Percentiles rank a stretch among this genome's conserved stretches.
Conservation (phyloP, 2,329 filamentous ascomycete species). For the Sphaerulina vaccinii region DNA sequence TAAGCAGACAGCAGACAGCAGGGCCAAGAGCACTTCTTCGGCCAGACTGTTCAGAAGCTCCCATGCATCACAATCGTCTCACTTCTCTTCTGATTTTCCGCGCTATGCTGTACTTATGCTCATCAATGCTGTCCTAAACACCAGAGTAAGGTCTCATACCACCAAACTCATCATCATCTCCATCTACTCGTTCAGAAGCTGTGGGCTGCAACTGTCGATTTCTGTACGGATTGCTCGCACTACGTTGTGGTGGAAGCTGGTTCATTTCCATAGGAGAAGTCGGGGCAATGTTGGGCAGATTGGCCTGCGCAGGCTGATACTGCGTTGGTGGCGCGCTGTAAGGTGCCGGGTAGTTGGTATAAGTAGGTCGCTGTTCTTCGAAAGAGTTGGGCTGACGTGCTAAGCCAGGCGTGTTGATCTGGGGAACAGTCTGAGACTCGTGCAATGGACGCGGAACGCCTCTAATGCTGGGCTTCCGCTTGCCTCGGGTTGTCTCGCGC, state of each 20-base stretch:
- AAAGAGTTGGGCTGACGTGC: constrained; percentile 6
- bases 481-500: constrained; percentile 47
- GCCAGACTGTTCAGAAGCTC: constrained; percentile 8
- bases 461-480: constrained; percentile 37
- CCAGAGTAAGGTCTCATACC: constrained; percentile 25
- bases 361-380: constrained; percentile 11
- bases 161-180: constrained; percentile 25
- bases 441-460: constrained; percentile 17
- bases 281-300: constrained; percentile 10
- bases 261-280: constrained; percentile 24
- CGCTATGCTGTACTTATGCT: constrained; percentile 4
- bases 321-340: constrained; percentile 15
- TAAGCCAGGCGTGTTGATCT: constrained; percentile 31
- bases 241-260: constrained; percentile 25
- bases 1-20: too few relatives aligned
- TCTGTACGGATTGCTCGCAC: constrained; percentile 29
- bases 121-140: constrained; percentile 16
- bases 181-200: constrained; percentile 16
- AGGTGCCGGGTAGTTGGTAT: constrained; percentile 9
- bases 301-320: constrained; percentile 19
- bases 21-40: too few relatives aligned
- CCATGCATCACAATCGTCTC: too few relatives aligned
- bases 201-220: constrained; percentile 13
- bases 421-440: constrained; percentile 28
- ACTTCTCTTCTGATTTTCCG: neutral